Percentiles rank a stretch among this genome's conserved stretches.
Conservation (phyloP, 2,329 filamentous ascomycete species). For the Verticillium nonalfalfae region DNA sequence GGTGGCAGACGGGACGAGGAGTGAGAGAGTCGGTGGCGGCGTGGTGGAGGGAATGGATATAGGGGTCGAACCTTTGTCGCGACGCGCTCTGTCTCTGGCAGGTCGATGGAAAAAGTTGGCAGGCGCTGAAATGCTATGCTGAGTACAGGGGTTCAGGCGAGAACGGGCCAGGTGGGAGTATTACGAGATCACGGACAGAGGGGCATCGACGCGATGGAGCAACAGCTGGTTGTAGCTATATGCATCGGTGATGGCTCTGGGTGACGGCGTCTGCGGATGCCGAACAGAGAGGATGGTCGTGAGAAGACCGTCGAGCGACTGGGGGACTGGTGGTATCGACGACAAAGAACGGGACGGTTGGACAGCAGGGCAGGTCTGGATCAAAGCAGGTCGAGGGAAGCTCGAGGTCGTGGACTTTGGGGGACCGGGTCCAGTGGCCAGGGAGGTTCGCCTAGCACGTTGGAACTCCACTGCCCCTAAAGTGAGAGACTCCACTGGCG, state of each 20-base stretch:
- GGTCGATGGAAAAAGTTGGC: background rate
- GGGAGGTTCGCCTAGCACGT: background rate
- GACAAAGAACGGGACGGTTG: background rate
- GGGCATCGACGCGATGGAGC: conserved; percentile 10
- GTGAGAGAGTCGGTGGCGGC: background rate
- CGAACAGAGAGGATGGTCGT: background rate
- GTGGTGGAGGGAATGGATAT: background rate
- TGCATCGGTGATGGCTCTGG: conserved; percentile 10
- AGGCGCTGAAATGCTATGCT: background rate
- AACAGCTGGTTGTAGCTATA: conserved; percentile 5
- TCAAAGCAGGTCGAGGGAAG: conserved; percentile 1
- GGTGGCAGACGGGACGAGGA: background rate
- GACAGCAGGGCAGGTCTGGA: background rate
- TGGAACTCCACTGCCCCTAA: background rate
- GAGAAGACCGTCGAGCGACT: background rate
- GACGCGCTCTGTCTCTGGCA: conserved; percentile 5
- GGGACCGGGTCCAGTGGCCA: background rate
- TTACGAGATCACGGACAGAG: conserved; percentile 11
- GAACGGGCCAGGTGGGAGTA: background rate
- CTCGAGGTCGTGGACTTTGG: background rate
- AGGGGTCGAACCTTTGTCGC: conserved; percentile 2
- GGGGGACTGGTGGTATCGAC: background rate
- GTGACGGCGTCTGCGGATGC: background rate
- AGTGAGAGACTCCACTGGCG: background rate
- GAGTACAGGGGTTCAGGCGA: background rate